phyloP scores from a whole-genome alignment of 371 early-diverging fungal genomes.

The Sporodiniella umbellata region DNA sequence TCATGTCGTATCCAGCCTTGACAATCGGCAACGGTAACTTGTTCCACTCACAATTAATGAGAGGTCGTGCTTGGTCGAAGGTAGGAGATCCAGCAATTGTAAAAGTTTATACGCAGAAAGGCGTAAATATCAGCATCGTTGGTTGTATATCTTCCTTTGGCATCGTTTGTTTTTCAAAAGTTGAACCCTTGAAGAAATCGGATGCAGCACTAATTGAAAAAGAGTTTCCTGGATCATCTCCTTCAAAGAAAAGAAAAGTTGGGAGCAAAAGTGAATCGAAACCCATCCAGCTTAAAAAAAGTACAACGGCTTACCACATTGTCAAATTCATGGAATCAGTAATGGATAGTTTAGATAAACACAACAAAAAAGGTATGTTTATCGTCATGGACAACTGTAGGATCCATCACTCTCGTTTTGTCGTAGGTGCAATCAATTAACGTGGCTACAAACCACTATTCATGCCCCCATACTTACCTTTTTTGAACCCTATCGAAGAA shows the following conservation, averaged over 20 bases:
- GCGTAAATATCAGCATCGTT: constrained; percentile 3
- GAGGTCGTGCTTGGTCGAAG: constrained; percentile 2
- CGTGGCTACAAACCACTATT: constrained; percentile 1
- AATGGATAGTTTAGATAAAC: constrained; percentile 13
- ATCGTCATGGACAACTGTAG: constrained; percentile 10
- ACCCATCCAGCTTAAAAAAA: constrained; percentile 3
- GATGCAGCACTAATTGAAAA: constrained; percentile 7
- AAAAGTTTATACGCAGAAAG: constrained; percentile 10
- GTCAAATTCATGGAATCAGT: constrained; percentile 7
- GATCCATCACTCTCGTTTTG: constrained; percentile 2
- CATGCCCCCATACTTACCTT: neutral
- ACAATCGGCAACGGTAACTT: constrained; percentile 7
- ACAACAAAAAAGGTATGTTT: constrained; percentile 10
- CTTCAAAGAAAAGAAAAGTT: constrained; percentile 6
- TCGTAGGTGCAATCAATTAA: neutral
- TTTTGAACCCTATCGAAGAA: neutral
- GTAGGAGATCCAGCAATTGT: neutral
- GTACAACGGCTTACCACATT: constrained; percentile 8
- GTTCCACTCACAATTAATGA: constrained; percentile 1
- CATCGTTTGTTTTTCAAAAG: constrained; percentile 5
- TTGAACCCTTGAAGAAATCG: constrained; percentile 4
- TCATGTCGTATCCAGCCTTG: constrained; percentile 7
- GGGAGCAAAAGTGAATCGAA: neutral
- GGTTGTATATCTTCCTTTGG: constrained; percentile 6
- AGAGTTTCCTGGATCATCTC: constrained; percentile 8